These are phyloP conservation scores for Ophiostoma perfectum DNA, from an alignment of 2,329 filamentous ascomycete genomes.

Conservation along the genomic window DNA sequence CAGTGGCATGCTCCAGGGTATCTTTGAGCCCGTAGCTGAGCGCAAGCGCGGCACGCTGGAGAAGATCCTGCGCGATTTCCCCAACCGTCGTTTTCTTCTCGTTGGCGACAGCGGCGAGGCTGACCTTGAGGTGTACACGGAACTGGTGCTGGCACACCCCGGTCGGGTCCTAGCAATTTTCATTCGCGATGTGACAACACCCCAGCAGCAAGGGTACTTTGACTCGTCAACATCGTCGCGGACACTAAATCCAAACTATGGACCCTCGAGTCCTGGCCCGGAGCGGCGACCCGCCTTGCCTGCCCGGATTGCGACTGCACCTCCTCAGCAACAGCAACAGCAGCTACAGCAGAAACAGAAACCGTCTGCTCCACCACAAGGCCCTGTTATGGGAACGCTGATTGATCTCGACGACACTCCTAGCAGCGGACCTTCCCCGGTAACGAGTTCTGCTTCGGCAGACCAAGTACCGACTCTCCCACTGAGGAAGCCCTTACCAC, in stretches of 20 bases:
- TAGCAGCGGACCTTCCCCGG: conserved; percentile 28
- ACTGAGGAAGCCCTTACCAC: conserved; percentile 37
- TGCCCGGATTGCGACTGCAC: neutral
- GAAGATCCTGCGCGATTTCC: conserved; percentile 82
- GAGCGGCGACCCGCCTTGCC: conserved; percentile 14
- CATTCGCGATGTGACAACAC: conserved; percentile 90
- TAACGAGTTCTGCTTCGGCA: neutral
- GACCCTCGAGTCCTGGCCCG: neutral
- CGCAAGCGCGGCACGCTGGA: conserved; percentile 85
- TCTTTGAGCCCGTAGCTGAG: conserved; percentile 95
- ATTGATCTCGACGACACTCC: conserved; percentile 57
- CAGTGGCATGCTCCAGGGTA: conserved; percentile 92
- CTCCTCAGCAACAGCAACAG: neutral
- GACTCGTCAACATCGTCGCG: conserved; percentile 48
- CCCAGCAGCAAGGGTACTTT: conserved; percentile 69
- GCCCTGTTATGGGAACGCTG: conserved; percentile 50
- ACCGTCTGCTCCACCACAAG: conserved; percentile 26
- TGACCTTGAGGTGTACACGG: conserved; percentile 94
- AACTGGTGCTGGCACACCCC: conserved; percentile 79
- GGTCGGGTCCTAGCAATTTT: conserved; percentile 81
- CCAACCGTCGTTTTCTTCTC: conserved; percentile 79
- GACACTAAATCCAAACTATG: conserved; percentile 1
- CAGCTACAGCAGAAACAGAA: conserved; percentile 8
- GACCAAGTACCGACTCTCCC: neutral
- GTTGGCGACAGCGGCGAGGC: conserved; percentile 96